Evolutionary conservation across 2,329 filamentous ascomycete species (phyloP), one percentile per base, ranked within the genome.

Genomic region (Hirsutella minnesotensis): DNA sequence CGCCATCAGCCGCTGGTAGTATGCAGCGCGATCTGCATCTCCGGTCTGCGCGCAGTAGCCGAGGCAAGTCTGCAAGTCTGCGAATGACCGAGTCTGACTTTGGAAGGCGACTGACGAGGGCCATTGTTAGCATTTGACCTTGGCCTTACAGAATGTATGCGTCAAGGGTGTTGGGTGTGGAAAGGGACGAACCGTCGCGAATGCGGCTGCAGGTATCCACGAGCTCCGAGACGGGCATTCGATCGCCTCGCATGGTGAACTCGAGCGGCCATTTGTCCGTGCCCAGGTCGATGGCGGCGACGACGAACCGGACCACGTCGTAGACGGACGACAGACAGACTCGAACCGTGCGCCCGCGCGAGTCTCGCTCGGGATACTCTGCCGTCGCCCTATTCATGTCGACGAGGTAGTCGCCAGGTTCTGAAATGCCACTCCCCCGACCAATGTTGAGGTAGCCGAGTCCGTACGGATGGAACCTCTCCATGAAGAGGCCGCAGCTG

Each of bases 401-500:
- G 49, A 86, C 66, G 40, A 88, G 65, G 51, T 81, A 87, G 51
- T 77, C 73, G 5, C 81, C 81, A 48, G 80, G 73, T 13, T 63
- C 64, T 9, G 66, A 62, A 19, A 78, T 63, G 16, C 72, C 70
- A 35, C 69, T 71, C n/a, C 69, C 68, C 22, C 54, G 52, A 1
- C 81, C 81, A 38, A 87, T 78, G 29, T 70, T 65, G 42, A 77
- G 69, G 16, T 68, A 64, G 12, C 68, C 67, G 45, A 88, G 69
- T 0, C 84, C 84, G 3, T 75, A 77, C 0, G 78, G 79, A 18
- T 76, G 77, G 52, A 88, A 87, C 1, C 82, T 69, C 56, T 88
- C 83, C 67, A 86, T 88, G 49, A 88, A 77, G 24, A 87, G 61
- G 18, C 84, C 84, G 51, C 84, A 88, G 0, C 79, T 75, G 59